A percentile compares a stretch with the other conserved stretches of the same genome.
These are phyloP conservation scores for Suhomyces prunicola DNA, from an alignment of 805 yeast species.

Conservation along the genomic window DNA sequence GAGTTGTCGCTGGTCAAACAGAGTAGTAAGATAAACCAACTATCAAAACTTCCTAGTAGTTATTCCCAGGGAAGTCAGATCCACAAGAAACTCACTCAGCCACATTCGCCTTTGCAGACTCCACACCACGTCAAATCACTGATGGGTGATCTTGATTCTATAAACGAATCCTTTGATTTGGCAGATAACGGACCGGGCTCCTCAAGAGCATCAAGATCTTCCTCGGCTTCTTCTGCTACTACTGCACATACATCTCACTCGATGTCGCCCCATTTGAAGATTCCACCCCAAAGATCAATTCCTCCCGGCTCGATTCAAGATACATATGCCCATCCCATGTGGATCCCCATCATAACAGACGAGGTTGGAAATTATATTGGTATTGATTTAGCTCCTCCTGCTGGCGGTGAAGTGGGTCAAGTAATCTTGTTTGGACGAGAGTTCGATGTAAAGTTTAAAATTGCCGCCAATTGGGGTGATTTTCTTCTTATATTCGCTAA, in stretches of 20 bases:
- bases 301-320: slow-evolving; percentile 75
- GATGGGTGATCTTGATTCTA: slow-evolving; percentile 3
- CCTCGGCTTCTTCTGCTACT: slow-evolving; percentile 15
- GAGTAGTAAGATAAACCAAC: slow-evolving; percentile 14
- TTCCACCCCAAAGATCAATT: slow-evolving; percentile 56
- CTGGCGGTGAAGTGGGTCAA: slow-evolving; percentile 79
- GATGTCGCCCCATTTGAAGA: slow-evolving; percentile 13
- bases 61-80: slow-evolving; percentile 14
- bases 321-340: slow-evolving; percentile 81
- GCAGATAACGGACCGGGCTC: slow-evolving; percentile 3
- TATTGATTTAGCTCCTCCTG: slow-evolving; percentile 68
- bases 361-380: slow-evolving; percentile 90
- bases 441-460: slow-evolving; percentile 81
- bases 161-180: slow-evolving; percentile 8
- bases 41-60: slow-evolving; percentile 20
- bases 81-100: slow-evolving; percentile 12
- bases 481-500: slow-evolving; percentile 79
- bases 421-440: slow-evolving; percentile 92
- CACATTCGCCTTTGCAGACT: background rate
- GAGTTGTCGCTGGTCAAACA: slow-evolving; percentile 22
- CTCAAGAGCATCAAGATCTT: slow-evolving; percentile 20
- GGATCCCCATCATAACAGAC: slow-evolving; percentile 93
- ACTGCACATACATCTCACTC: slow-evolving; percentile 14
- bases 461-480: slow-evolving; percentile 88
- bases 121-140: background rate